Base-by-base conservation (phyloP, 108 stramenopile species). In the Nitzschia sp. region DNA sequence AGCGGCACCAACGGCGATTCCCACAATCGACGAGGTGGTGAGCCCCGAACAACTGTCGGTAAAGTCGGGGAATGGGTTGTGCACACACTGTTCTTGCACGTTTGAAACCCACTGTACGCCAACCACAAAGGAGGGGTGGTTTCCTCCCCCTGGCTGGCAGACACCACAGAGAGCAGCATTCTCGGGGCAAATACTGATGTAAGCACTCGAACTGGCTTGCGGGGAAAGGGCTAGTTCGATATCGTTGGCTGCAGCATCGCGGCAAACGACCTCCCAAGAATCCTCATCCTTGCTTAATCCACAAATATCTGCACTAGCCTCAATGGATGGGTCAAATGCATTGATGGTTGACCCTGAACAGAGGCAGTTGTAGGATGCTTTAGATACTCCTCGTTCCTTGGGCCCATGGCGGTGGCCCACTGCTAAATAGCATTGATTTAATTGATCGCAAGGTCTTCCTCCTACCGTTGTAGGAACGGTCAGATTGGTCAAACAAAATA, bases 71-170 rank as follows among this genome's bases (percentile, higher is more conserved):
- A 57, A 57, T 4, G 31, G 27, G 21, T 57, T 30, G 9, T 30
- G 4, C 15, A 11, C 18, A 57, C 56, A 57, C 18, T 57, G 56
- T 11, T 57, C 56, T 28, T 57, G 9, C n/a, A 31, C 15, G 29
- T 57, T 57, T 11, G 56, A 57, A 30, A 57, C 30, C 56, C 56
- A 57, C 27, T 57, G 56, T 8, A 57, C 18, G 31, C 30, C 56
- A 30, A 57, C 30, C 15, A 57, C 56, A 30, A 57, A 57, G 9
- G 56, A 57, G 21, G 56, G 56, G 18, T 29, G 15, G 29, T 15
- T 2, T 5, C 30, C 30, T 3, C 15, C 56, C 26, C 28, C 56
- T 29, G 8, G 5, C 4, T 25, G 13, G 21, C 49, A 51, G 21
- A 51, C 49, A 51, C 49, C 49, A 51, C 49, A 51, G 21, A 19